A percentile compares a stretch with the other conserved stretches of the same genome.
These are phyloP conservation scores for Entamoeba invadens DNA, from an alignment of 208 protist genomes.

Conservation along the genomic window DNA sequence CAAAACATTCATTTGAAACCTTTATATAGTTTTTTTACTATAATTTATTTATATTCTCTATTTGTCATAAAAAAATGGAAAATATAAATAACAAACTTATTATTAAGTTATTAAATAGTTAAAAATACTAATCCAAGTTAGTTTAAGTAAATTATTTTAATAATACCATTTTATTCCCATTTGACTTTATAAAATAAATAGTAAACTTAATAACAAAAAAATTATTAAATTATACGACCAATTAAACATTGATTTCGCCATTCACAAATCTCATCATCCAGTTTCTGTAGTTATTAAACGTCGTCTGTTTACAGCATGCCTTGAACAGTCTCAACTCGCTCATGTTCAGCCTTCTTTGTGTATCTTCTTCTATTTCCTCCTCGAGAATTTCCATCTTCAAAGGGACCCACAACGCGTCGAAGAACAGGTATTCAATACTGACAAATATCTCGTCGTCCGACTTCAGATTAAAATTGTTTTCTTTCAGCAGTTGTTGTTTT, in stretches of 20 bases:
- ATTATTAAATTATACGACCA: too few relatives aligned
- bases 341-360: neutral
- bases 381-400: neutral
- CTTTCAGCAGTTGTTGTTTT: neutral
- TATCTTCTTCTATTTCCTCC: neutral
- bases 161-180: too few relatives aligned
- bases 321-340: neutral
- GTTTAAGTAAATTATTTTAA: too few relatives aligned
- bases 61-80: too few relatives aligned
- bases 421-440: neutral
- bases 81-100: too few relatives aligned
- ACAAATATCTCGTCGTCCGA: neutral
- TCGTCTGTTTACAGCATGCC: neutral
- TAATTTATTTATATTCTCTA: too few relatives aligned
- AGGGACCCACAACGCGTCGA: neutral
- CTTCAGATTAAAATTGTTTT: neutral
- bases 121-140: too few relatives aligned
- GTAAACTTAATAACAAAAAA: too few relatives aligned
- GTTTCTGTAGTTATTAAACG: neutral
- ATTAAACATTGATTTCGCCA: neutral
- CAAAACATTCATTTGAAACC: too few relatives aligned
- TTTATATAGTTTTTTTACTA: too few relatives aligned
- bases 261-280: neutral
- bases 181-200: too few relatives aligned
- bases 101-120: too few relatives aligned